These are phyloP conservation scores for Aspergillus carbonarius DNA, from an alignment of 2,329 filamentous ascomycete species.

Conservation along the genomic window DNA sequence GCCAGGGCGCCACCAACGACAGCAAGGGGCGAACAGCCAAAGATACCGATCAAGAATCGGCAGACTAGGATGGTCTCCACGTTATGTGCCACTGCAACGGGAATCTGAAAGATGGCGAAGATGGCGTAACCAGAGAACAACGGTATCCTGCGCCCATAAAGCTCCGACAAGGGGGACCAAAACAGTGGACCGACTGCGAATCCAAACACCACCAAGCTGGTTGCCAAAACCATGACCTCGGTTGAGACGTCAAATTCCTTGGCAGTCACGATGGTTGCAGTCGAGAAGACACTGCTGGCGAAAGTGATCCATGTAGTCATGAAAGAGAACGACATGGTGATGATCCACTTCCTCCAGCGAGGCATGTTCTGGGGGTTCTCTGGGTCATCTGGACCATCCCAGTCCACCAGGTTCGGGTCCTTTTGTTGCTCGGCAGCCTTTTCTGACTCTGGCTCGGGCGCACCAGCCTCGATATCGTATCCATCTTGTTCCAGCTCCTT, in stretches of 20 bases:
- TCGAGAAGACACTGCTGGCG: slow-evolving; percentile 48
- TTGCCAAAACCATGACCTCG: slow-evolving; percentile 43
- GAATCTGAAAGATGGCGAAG: slow-evolving; percentile 57
- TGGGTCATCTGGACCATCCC: slow-evolving; percentile 34
- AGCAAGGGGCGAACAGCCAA: slow-evolving; percentile 52
- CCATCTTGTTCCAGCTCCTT: slow-evolving; percentile 12
- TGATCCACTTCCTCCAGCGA: slow-evolving; percentile 40
- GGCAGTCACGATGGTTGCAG: slow-evolving; percentile 42
- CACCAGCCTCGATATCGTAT: slow-evolving; percentile 12
- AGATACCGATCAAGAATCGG: slow-evolving; percentile 56
- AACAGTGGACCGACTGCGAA: slow-evolving; percentile 56
- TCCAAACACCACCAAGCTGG: slow-evolving; percentile 47
- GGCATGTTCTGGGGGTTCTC: slow-evolving; percentile 34
- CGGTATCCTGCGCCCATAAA: slow-evolving; percentile 52
- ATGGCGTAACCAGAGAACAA: slow-evolving; percentile 50
- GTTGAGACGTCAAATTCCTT: slow-evolving; percentile 45
- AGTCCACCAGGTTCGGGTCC: slow-evolving; percentile 34
- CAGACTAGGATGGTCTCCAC: slow-evolving; percentile 55
- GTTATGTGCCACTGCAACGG: slow-evolving; percentile 55
- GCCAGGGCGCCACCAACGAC: slow-evolving; percentile 51
- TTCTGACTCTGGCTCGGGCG: slow-evolving; percentile 5
- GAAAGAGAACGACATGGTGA: slow-evolving; percentile 31
- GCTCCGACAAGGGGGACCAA: slow-evolving; percentile 48
- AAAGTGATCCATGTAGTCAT: slow-evolving; percentile 50
- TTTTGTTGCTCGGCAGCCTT: slow-evolving; percentile 10